These are phyloP conservation scores for Ganoderma multipileum DNA, from an alignment of 1,284 basidiomycete genomes.

Conservation along the genomic window DNA sequence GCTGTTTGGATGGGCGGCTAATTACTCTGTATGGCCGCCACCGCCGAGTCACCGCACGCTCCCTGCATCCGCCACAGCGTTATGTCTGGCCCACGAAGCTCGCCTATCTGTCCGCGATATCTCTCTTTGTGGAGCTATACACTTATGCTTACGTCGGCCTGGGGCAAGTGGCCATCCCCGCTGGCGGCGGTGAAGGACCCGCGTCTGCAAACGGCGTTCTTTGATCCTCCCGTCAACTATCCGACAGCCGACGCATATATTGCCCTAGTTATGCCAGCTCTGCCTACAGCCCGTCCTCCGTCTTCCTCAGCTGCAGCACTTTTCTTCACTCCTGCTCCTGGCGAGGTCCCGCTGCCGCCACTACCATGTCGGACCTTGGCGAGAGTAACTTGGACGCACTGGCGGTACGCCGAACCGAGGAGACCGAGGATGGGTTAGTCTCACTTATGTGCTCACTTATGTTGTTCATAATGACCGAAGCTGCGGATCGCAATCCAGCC, in stretches of 20 bases:
- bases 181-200: background rate
- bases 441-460: background rate
- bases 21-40: background rate
- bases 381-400: background rate
- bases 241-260: conserved; percentile 2
- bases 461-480: background rate
- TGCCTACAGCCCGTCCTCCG: background rate
- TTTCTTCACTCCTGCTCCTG: background rate
- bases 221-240: background rate
- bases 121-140: background rate
- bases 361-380: background rate
- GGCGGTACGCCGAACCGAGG: background rate
- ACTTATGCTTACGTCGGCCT: background rate
- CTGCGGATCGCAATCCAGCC: background rate
- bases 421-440: background rate
- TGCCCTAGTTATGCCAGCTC: background rate
- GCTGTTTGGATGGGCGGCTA: background rate
- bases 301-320: background rate
- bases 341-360: background rate
- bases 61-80: background rate
- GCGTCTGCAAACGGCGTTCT: conserved; percentile 1
- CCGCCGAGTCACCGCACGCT: background rate
- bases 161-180: background rate
- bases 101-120: background rate
- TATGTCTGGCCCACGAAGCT: background rate